phyloP scores from a whole-genome alignment of 169 alveolate genomes.

The Plasmodium vinckei region DNA sequence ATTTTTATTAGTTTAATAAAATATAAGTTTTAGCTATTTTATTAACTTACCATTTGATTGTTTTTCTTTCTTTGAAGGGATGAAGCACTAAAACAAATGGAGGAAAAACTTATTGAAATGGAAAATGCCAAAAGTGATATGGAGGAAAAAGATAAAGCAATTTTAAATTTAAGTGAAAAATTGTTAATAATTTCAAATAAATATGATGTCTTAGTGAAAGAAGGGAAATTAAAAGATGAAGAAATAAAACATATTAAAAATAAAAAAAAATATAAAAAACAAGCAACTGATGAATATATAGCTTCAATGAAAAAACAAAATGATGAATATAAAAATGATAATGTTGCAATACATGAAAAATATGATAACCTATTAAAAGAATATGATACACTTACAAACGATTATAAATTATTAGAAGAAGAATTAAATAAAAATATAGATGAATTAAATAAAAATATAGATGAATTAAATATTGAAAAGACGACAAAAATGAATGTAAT shows the following conservation, averaged over 20 bases:
- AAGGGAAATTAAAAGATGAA: conserved; percentile 65
- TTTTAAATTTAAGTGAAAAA: conserved; percentile 59
- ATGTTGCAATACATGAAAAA: conserved; percentile 31
- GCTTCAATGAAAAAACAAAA: conserved; percentile 50
- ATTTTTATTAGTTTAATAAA: no score
- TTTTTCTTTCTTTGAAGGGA: conserved; percentile 17
- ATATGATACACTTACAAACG: conserved; percentile 3
- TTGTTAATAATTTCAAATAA: conserved; percentile 52
- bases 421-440: conserved; percentile 29
- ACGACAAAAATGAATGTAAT: conserved; percentile 19
- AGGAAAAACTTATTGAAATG: conserved; percentile 25
- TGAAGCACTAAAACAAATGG: conserved; percentile 36
- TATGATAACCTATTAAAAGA: conserved; percentile 32
- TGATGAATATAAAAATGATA: conserved; percentile 63
- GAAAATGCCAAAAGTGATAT: conserved; percentile 29
- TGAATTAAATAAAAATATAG: conserved; percentile 14
- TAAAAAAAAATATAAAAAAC: conserved; percentile 67
- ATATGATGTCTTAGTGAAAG: conserved; percentile 57
- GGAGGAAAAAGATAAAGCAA: conserved; percentile 59
- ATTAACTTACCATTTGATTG: no score
- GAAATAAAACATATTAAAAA: conserved; percentile 70
- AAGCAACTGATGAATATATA: conserved; percentile 58
- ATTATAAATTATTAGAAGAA: conserved; percentile 28
- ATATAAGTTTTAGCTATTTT: no score
- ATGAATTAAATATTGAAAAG: conserved; percentile 16